Percentiles rank a stretch among this genome's conserved stretches.
phyloP scores from a whole-genome alignment of 805 yeast species.

The Torulaspora franciscae region DNA sequence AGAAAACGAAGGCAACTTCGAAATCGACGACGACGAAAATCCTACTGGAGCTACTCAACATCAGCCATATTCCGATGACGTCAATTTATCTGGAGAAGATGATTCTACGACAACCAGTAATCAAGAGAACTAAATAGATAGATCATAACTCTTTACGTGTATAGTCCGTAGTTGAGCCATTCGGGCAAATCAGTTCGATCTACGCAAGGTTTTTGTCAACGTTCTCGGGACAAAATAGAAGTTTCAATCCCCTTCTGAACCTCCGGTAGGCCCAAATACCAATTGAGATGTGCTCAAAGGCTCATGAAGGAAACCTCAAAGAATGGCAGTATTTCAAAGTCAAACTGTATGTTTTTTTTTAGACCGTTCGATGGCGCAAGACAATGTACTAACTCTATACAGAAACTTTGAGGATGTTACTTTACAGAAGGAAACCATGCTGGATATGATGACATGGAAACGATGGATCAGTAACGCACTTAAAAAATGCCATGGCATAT shows the following conservation, averaged over 20 bases:
- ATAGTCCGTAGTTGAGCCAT: too few relatives aligned
- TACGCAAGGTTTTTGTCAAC: too few relatives aligned
- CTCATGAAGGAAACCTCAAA: constrained; percentile 5
- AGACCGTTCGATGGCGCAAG: neutral
- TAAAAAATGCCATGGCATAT: constrained; percentile 38
- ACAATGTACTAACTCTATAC: constrained; percentile 1
- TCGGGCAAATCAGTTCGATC: too few relatives aligned
- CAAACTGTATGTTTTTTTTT: constrained; percentile 24
- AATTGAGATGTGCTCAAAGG: neutral
- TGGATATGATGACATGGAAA: constrained; percentile 40
- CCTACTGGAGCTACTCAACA: constrained; percentile 1
- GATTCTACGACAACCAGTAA: neutral
- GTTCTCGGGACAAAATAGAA: too few relatives aligned
- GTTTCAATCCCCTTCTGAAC: too few relatives aligned
- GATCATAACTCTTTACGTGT: neutral
- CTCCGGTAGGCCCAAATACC: too few relatives aligned
- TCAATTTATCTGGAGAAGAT: neutral
- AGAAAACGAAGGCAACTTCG: constrained; percentile 35
- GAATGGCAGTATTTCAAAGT: constrained; percentile 29
- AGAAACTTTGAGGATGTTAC: constrained; percentile 26
- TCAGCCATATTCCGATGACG: constrained; percentile 8
- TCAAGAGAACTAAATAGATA: neutral
- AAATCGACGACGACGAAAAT: constrained; percentile 35
- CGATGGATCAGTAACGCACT: constrained; percentile 36
- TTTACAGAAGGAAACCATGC: constrained; percentile 17